Base-by-base conservation (phyloP, 2,329 filamentous ascomycete genomes). In the Sordariomycetes sp. region DNA sequence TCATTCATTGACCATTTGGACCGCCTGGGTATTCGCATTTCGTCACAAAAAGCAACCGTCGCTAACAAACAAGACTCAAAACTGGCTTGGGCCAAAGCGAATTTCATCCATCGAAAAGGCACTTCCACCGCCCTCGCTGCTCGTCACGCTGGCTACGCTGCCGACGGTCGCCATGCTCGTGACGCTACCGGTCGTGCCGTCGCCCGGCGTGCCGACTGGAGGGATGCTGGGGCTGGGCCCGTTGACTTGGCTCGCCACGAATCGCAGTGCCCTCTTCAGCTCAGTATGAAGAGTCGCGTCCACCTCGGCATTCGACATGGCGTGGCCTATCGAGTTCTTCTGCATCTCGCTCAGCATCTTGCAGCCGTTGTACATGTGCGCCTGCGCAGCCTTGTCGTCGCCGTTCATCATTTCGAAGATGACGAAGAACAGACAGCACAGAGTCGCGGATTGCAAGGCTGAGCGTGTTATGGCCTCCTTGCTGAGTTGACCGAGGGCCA, bases 341-440 rank as follows among this genome's bases (percentile, higher is more conserved):
- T 27, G 28, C 6, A 61, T 49, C 34, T 58, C 56, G 25, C 54
- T 49, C 14, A 60, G 44, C 39, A 64, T 54, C 37, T 45, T 48
- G 35, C 58, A 51, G 2, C 59, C 60, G 34, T 53, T 55, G 30
- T 45, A 48, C 30, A 61, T 46, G 39, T 63, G 60, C 7, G 48
- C 42, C 11, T 58, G 45, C 1, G 58, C 58, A 1, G 50, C 51
- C 15, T 45, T 43, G 8, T 44, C 42, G 37, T 61, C 59, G 16
- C 53, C 55, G 38, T 63, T 57, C 25, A 59, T 35, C 3, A 49
- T 47, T 35, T 61, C 57, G 33, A 61, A 59, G 33, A 57, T 48
- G 35, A 54, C 48, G 40, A 61, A 60, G 27, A 61, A 49, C 31
- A 61, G 46, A 34, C 51, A 59, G 36, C 55, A 54, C 4, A 60